Conservation (phyloP, 768 basidiomycete genomes). For the Tylopilus rubrobrunneus region DNA sequence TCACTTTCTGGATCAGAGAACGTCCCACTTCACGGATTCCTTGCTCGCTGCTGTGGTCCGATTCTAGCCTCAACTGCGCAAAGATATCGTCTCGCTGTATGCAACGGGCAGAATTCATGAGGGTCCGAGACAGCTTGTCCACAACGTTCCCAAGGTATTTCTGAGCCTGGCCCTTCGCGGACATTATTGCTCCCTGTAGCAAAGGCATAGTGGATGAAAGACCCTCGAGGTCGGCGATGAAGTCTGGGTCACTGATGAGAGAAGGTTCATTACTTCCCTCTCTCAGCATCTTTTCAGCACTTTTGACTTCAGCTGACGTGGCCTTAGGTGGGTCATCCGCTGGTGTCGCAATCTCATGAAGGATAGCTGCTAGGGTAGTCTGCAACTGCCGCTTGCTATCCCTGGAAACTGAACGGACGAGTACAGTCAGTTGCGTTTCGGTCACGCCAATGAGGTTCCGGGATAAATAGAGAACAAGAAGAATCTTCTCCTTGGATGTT, state of each 20-base stretch:
- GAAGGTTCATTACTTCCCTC: conserved; percentile 19
- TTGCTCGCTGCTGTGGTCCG: conserved; percentile 13
- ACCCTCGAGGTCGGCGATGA: conserved; percentile 21
- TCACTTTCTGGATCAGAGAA: conserved; percentile 17
- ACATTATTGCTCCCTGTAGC: conserved; percentile 15
- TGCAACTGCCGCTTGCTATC: conserved; percentile 13
- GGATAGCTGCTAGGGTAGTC: conserved; percentile 13
- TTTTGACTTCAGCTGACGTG: conserved; percentile 6
- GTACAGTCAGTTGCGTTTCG: conserved; percentile 9
- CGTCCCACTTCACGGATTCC: conserved; percentile 9
- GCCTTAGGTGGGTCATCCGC: conserved; percentile 1
- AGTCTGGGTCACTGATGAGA: conserved; percentile 20
- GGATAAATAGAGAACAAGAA: conserved; percentile 15
- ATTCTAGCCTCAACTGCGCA: conserved; percentile 13
- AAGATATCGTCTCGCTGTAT: conserved; percentile 18
- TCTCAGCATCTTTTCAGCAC: conserved; percentile 20
- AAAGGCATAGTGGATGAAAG: conserved; percentile 9
- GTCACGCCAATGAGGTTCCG: conserved; percentile 11
- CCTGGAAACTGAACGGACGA: conserved; percentile 14
- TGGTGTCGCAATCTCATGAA: conserved; percentile 8
- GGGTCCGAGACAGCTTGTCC: conserved; percentile 16
- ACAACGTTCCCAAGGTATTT: conserved; percentile 15
- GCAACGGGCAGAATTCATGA: conserved; percentile 6
- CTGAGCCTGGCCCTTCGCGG: conserved; percentile 16
- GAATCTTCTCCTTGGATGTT: conserved; percentile 23